These are phyloP conservation scores for Cercospora zeae-maydis DNA, from an alignment of 2,329 filamentous ascomycete genomes.

Conservation along the genomic window DNA sequence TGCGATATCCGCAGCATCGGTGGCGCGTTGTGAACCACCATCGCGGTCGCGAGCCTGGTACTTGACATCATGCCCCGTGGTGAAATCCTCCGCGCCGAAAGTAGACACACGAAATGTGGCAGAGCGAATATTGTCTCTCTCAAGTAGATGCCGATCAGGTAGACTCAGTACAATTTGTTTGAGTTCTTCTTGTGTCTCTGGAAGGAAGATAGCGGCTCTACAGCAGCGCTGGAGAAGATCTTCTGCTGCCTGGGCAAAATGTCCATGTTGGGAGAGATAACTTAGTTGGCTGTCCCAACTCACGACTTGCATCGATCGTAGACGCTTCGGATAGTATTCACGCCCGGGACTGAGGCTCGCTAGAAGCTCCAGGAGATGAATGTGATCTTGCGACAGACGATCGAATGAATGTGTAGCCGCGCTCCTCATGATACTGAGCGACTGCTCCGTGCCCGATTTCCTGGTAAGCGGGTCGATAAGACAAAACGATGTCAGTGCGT, in stretches of 20 bases:
- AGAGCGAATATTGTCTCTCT: conserved; percentile 34
- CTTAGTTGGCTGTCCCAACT: conserved; percentile 43
- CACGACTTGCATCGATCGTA: conserved; percentile 44
- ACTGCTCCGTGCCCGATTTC: conserved; percentile 59
- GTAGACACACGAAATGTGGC: conserved; percentile 31
- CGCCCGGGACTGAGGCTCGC: conserved; percentile 37
- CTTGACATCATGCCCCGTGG: conserved; percentile 17
- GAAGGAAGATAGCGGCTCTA: conserved; percentile 17
- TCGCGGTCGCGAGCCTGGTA: conserved; percentile 27
- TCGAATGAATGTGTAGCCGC: conserved; percentile 26
- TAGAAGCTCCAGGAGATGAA: conserved; percentile 30
- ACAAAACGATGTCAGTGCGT: conserved; percentile 59
- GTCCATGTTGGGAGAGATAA: conserved; percentile 43
- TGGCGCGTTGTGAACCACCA: not conserved
- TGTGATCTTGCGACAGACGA: conserved; percentile 19
- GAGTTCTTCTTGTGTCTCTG: conserved; percentile 1
- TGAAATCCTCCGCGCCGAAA: conserved; percentile 37
- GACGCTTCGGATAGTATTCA: conserved; percentile 44
- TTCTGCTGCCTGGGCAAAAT: conserved; percentile 27
- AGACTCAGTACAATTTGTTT: conserved; percentile 14
- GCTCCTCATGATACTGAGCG: conserved; percentile 26
- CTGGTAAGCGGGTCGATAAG: conserved; percentile 57
- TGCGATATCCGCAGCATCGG: conserved; percentile 10
- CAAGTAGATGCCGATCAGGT: conserved; percentile 19
- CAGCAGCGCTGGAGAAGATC: not conserved